Evolutionary conservation across 345 rosid genomes (phyloP).

Genomic region (Triadica sebifera): DNA sequence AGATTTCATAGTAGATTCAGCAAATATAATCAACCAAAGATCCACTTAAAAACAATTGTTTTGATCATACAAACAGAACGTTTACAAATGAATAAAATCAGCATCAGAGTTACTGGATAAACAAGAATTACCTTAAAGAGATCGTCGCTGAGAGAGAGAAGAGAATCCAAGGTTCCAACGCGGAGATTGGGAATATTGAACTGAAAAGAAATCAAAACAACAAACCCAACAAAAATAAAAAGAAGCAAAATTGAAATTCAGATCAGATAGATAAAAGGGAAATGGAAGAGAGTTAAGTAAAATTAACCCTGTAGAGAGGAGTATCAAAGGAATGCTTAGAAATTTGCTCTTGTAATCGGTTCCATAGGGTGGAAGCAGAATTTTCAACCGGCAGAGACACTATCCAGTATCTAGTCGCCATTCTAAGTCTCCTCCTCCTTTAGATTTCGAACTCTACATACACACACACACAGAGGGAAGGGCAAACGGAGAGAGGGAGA

Average conservation of each 20-base stretch:
- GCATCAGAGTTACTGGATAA: background rate
- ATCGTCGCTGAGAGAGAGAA: slow-evolving; percentile 94
- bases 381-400: slow-evolving; percentile 86
- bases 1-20: background rate
- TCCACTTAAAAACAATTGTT: background rate
- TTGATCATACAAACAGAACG: too few species aligned
- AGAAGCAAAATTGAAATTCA: slow-evolving; percentile 2
- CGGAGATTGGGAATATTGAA: slow-evolving; percentile 96
- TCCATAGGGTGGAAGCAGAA: slow-evolving; percentile 78
- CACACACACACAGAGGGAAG: background rate
- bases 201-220: slow-evolving; percentile 37
- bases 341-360: slow-evolving; percentile 78
- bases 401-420: slow-evolving; percentile 92
- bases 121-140: slow-evolving; percentile 62
- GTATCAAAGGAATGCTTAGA: slow-evolving; percentile 95
- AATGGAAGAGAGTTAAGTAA: background rate
- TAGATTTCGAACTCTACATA: too few species aligned
- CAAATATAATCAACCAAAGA: background rate
- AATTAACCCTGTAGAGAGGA: slow-evolving; percentile 80
- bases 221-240: background rate
- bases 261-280: slow-evolving; percentile 13
- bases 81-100: background rate
- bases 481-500: too few species aligned
- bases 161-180: slow-evolving; percentile 96
- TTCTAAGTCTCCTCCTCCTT: slow-evolving; percentile 12